Evolutionary conservation across 768 basidiomycete species (phyloP).

Genomic region (Pleurotus platypus): DNA sequence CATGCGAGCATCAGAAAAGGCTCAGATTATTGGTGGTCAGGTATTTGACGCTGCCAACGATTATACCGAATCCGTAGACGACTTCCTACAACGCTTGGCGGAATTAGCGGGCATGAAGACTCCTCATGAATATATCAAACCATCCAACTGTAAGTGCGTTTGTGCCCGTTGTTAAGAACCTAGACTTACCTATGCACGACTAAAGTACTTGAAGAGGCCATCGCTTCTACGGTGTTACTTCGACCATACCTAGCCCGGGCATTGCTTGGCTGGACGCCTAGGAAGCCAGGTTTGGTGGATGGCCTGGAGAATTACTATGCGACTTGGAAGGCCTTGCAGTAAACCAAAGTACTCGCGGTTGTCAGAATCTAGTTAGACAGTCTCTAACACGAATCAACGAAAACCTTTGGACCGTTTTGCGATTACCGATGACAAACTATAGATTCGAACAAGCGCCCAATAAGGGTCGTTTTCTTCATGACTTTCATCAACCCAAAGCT

Average conservation of each 20-base stretch:
- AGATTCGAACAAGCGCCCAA: no score
- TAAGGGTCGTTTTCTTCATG: no score
- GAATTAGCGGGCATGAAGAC: slow-evolving; percentile 32
- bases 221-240: slow-evolving; percentile 23
- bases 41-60: slow-evolving; percentile 40
- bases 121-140: slow-evolving; percentile 28
- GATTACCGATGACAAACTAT: no score
- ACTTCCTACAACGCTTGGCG: slow-evolving; percentile 33
- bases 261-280: slow-evolving; percentile 39
- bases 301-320: slow-evolving; percentile 37
- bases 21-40: slow-evolving; percentile 28
- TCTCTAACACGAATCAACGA: no score
- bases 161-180: no score
- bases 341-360: no score
- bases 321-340: slow-evolving; percentile 14
- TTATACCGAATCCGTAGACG: slow-evolving; percentile 34
- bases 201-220: slow-evolving; percentile 32
- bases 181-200: neutral
- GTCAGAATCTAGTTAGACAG: no score
- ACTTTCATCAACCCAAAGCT: no score
- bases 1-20: slow-evolving; percentile 35
- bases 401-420: no score
- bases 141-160: slow-evolving; percentile 29
- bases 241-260: slow-evolving; percentile 37
- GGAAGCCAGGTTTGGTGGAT: slow-evolving; percentile 37